These are phyloP conservation scores for Scytalidium sp. DNA, from an alignment of 2,329 filamentous ascomycete species.

Conservation along the genomic window DNA sequence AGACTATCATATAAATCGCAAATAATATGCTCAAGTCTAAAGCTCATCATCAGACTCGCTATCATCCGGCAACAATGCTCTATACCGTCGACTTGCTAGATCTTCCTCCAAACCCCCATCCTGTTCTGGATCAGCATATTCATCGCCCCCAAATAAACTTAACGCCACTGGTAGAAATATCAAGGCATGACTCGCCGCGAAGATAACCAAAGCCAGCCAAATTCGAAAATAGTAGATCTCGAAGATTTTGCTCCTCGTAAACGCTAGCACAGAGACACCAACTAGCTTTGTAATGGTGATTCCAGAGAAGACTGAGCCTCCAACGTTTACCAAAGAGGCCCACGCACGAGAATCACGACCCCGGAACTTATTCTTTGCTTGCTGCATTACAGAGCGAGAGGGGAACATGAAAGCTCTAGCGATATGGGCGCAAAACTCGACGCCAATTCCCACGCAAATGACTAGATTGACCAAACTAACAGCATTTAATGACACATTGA, in stretches of 20 bases:
- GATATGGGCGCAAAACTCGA: constrained; percentile 97
- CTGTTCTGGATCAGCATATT: constrained; percentile 83
- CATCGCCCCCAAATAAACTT: constrained; percentile 79
- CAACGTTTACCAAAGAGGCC: constrained; percentile 92
- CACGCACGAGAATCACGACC: constrained; percentile 83
- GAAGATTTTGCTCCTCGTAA: constrained; percentile 96
- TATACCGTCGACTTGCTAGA: constrained; percentile 73
- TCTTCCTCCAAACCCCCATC: constrained; percentile 90
- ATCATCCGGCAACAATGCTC: constrained; percentile 74
- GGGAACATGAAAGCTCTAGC: constrained; percentile 96
- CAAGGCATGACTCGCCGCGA: constrained; percentile 84
- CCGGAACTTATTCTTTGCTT: constrained; percentile 72
- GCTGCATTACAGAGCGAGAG: constrained; percentile 75
- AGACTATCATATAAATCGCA: background rate
- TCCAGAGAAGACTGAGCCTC: constrained; percentile 89
- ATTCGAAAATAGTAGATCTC: constrained; percentile 99
- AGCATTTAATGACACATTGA: constrained; percentile 87
- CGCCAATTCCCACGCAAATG: constrained; percentile 93
- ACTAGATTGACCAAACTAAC: constrained; percentile 94
- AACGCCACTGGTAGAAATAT: constrained; percentile 89
- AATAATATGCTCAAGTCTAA: background rate
- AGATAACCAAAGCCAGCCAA: constrained; percentile 87
- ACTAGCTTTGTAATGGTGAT: constrained; percentile 96
- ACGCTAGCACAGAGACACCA: constrained; percentile 87
- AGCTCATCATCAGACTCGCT: constrained; percentile 51